A percentile compares a stretch with the other conserved stretches of the same genome.
Evolutionary conservation across 352 stramenopile species (phyloP).

Genomic region (Pythium scleroteichum): DNA sequence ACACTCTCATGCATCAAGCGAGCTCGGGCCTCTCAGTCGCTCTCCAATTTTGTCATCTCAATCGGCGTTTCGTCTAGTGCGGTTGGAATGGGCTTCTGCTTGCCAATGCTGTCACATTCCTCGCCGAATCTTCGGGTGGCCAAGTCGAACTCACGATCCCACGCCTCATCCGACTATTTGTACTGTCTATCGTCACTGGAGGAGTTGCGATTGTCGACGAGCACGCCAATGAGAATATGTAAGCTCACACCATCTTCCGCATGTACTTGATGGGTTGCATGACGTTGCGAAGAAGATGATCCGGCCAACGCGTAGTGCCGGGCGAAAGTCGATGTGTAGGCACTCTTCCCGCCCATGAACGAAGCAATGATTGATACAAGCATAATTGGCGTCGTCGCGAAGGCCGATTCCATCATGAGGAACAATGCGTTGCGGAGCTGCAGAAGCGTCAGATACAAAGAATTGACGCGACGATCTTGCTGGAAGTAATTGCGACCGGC

Average conservation of each 20-base stretch:
- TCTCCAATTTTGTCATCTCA: too few relatives aligned
- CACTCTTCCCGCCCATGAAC: conserved; percentile 45
- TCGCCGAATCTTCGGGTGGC: too few relatives aligned
- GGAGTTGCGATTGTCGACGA: conserved; percentile 66
- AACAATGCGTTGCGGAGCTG: conserved; percentile 76
- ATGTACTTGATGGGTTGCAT: conserved; percentile 71
- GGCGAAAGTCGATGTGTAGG: neutral
- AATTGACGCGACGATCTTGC: conserved; percentile 54
- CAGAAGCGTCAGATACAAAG: conserved; percentile 55
- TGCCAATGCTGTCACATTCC: too few relatives aligned
- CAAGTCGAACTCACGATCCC: too few relatives aligned
- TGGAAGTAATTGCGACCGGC: conserved; percentile 53
- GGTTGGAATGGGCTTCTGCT: too few relatives aligned
- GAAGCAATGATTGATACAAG: conserved; percentile 27
- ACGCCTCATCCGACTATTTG: conserved; percentile 49
- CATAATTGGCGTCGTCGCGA: neutral
- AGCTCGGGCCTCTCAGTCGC: conserved; percentile 31
- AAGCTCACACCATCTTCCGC: conserved; percentile 56
- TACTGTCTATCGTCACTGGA: too few relatives aligned
- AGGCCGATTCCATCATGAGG: conserved; percentile 25
- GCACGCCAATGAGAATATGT: conserved; percentile 64
- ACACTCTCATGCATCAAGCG: conserved; percentile 58
- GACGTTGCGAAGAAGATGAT: conserved; percentile 35
- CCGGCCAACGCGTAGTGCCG: neutral
- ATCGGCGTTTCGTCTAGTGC: too few relatives aligned